Percentiles rank a stretch among this genome's conserved stretches.
Evolutionary conservation across 305 asterid species (phyloP).

Genomic region (Fraxinus angustifolia): DNA sequence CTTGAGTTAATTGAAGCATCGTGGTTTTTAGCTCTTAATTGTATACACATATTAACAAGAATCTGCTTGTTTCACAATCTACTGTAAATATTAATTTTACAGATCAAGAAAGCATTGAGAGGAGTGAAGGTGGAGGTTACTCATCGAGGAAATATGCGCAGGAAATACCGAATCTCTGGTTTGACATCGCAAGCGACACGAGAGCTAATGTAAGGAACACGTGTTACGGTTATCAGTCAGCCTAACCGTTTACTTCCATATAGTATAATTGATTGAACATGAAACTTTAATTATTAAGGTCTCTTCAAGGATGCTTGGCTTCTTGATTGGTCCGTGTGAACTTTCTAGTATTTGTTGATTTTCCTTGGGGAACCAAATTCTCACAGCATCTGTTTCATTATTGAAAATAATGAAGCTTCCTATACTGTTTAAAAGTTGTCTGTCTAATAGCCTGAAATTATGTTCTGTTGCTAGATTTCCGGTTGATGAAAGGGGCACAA

Average conservation of each 20-base stretch:
- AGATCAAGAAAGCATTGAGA: slow-evolving; percentile 73
- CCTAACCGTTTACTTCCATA: not conserved
- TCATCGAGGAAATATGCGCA: slow-evolving; percentile 49
- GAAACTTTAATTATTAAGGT: not conserved
- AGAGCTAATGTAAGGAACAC: slow-evolving; percentile 53
- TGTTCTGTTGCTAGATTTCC: slow-evolving; percentile 51
- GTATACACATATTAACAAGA: not conserved
- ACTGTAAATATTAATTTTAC: slow-evolving; percentile 15
- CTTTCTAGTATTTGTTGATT: not conserved
- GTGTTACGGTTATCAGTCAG: not conserved
- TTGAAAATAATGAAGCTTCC: not conserved
- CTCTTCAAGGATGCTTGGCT: not conserved
- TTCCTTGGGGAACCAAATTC: not conserved
- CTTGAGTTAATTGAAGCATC: not conserved
- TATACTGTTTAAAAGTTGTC: not conserved
- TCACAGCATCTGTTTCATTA: not conserved
- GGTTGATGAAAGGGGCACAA: slow-evolving; percentile 73
- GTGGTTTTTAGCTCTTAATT: not conserved
- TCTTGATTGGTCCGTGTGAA: not conserved
- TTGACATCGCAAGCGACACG: slow-evolving; percentile 64
- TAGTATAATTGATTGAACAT: not conserved
- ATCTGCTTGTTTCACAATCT: not conserved
- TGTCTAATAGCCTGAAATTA: slow-evolving; percentile 10
- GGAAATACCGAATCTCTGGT: slow-evolving; percentile 47
- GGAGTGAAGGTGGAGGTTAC: slow-evolving; percentile 84